Evolutionary conservation across 352 stramenopile species (phyloP).

Genomic region (Globisporangium lucens): DNA sequence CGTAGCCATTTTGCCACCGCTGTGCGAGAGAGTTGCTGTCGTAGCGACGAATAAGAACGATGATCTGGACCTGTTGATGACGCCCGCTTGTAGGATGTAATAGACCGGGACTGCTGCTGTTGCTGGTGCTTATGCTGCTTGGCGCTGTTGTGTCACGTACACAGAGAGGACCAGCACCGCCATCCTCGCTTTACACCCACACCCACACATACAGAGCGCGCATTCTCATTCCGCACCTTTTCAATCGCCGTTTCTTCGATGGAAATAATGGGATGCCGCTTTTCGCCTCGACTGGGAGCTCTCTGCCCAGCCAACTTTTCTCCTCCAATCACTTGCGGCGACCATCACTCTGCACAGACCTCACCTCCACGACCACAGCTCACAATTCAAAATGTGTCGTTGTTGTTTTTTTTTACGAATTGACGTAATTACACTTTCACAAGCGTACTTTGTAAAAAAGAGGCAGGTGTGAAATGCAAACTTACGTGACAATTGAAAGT

Average conservation of each 20-base stretch:
- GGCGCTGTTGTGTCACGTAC: neutral
- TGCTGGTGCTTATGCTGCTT: neutral
- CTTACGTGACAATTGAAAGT: neutral
- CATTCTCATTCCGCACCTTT: constrained; percentile 30
- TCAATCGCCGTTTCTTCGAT: constrained; percentile 74
- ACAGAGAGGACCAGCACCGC: neutral
- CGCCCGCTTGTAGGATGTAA: too few relatives aligned
- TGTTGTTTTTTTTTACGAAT: constrained; percentile 6
- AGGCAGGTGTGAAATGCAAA: neutral
- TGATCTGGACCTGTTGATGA: neutral
- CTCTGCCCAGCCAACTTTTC: constrained; percentile 29
- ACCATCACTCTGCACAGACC: constrained; percentile 39
- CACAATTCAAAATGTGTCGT: neutral
- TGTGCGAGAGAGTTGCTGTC: neutral
- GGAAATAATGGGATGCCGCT: constrained; percentile 81
- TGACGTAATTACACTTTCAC: constrained; percentile 1
- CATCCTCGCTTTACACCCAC: neutral
- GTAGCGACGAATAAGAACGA: neutral
- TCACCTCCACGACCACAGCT: neutral
- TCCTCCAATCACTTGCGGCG: constrained; percentile 74
- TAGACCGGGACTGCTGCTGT: neutral
- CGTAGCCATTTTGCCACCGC: constrained; percentile 3
- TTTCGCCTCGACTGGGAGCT: constrained; percentile 7
- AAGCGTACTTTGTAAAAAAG: constrained; percentile 11
- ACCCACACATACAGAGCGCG: neutral